Conservation (phyloP, 164 flowering plant genomes). For the Liriodendron chinense region DNA sequence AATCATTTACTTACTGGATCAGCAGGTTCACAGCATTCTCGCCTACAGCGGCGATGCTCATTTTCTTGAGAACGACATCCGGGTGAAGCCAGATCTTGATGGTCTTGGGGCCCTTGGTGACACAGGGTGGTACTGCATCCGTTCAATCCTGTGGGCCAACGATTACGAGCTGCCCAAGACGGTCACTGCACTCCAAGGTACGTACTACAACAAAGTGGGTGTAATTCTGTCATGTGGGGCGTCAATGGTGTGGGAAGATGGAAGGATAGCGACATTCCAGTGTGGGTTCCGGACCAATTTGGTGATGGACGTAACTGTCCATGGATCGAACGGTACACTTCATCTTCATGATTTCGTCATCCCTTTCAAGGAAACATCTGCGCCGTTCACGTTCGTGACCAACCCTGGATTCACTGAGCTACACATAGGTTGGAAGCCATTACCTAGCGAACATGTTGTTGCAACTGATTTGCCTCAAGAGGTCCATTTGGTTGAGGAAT, state of each 20-base stretch:
- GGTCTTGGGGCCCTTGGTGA: slow-evolving; percentile 76
- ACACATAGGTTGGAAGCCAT: slow-evolving; percentile 34
- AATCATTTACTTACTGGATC: neutral
- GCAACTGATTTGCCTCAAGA: slow-evolving; percentile 63
- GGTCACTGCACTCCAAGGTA: slow-evolving; percentile 44
- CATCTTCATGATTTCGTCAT: slow-evolving; percentile 55
- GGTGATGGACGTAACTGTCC: slow-evolving; percentile 52
- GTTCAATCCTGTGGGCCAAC: slow-evolving; percentile 49
- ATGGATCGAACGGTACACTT: slow-evolving; percentile 60
- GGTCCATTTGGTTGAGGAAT: slow-evolving; percentile 64
- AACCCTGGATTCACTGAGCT: slow-evolving; percentile 34
- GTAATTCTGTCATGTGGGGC: slow-evolving; percentile 64
- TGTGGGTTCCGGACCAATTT: slow-evolving; percentile 57
- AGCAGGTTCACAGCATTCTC: slow-evolving; percentile 48
- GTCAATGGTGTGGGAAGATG: slow-evolving; percentile 60
- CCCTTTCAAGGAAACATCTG: slow-evolving; percentile 53
- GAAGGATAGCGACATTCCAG: slow-evolving; percentile 52
- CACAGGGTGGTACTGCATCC: slow-evolving; percentile 69
- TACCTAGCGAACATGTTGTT: slow-evolving; percentile 46
- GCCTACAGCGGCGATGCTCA: slow-evolving; percentile 30
- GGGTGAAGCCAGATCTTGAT: slow-evolving; percentile 76
- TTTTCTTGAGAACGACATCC: slow-evolving; percentile 64
- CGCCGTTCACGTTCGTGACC: slow-evolving; percentile 30
- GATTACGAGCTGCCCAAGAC: slow-evolving; percentile 61
- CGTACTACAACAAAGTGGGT: slow-evolving; percentile 53